Percentiles rank a stretch among this genome's conserved stretches.
phyloP scores from a whole-genome alignment of 2,329 filamentous ascomycete genomes.

The Pseudogymnoascus sp. region DNA sequence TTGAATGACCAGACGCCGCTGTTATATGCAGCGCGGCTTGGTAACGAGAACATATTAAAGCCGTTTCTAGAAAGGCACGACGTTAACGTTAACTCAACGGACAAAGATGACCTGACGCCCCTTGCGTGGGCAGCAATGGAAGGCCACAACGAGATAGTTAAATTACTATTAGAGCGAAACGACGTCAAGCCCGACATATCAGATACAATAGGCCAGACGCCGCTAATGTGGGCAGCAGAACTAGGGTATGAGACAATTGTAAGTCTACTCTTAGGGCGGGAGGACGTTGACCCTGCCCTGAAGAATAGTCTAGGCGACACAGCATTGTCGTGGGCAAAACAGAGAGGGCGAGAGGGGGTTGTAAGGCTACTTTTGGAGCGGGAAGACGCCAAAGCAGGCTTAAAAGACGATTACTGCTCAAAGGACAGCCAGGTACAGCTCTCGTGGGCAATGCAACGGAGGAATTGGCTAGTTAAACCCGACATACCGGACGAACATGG shows the following conservation, averaged over 20 bases:
- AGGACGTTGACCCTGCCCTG: not conserved
- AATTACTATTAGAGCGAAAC: not conserved
- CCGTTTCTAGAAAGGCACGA: not conserved
- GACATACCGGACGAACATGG: not conserved
- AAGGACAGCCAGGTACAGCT: not conserved
- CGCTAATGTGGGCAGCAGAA: not conserved
- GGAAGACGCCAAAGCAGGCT: not conserved
- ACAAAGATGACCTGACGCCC: not conserved
- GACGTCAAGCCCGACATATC: not conserved
- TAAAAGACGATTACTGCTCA: not conserved
- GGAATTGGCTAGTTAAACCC: not conserved
- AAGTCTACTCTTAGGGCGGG: not conserved
- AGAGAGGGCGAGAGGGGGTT: not conserved
- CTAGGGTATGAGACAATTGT: not conserved
- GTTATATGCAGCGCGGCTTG: not conserved
- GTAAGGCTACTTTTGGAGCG: not conserved
- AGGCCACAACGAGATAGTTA: not conserved
- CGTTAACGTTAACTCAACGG: not conserved
- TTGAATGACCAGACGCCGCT: not conserved
- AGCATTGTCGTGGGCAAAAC: not conserved
- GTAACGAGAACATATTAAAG: not conserved
- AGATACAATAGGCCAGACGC: not conserved
- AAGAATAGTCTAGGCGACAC: not conserved
- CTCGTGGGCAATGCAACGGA: not conserved
- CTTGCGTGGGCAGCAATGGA: not conserved